A percentile compares a stretch with the other conserved stretches of the same genome.
Evolutionary conservation across 192 early-diverging fungal species (phyloP).

Genomic region (Chytriomyces sp.): DNA sequence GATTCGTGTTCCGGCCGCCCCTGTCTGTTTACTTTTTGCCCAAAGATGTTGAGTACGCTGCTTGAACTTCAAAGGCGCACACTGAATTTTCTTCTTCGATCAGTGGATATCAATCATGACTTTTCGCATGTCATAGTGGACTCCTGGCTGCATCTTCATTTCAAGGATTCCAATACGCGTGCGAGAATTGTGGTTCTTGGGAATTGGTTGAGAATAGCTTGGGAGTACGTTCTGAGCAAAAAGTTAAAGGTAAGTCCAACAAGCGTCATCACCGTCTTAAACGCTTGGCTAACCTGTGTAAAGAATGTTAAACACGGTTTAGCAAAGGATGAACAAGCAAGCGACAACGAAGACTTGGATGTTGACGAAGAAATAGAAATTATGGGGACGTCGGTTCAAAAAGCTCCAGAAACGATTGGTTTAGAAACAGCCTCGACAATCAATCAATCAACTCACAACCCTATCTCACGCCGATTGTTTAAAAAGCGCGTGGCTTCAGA

Average conservation of each 20-base stretch:
- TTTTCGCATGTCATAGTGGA: slow-evolving; percentile 60
- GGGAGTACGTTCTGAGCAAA: slow-evolving; percentile 39
- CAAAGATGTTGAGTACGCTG: slow-evolving; percentile 48
- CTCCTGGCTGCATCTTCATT: slow-evolving; percentile 56
- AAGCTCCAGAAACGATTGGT: background rate
- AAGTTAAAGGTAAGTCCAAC: slow-evolving; percentile 26
- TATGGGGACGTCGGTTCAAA: slow-evolving; percentile 22
- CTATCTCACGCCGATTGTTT: no score
- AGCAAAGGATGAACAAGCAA: background rate
- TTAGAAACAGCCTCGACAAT: background rate
- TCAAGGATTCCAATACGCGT: slow-evolving; percentile 42
- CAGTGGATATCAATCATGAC: slow-evolving; percentile 63
- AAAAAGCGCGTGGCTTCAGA: slow-evolving; percentile 24
- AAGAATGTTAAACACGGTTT: background rate
- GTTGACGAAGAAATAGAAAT: slow-evolving; percentile 17
- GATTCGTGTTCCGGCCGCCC: slow-evolving; percentile 58
- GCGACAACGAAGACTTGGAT: background rate
- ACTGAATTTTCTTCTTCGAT: background rate
- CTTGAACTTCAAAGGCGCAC: slow-evolving; percentile 5
- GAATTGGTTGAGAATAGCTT: slow-evolving; percentile 52
- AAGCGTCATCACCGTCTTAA: no score
- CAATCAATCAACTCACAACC: no score
- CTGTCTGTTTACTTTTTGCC: slow-evolving; percentile 59
- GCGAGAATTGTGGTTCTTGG: slow-evolving; percentile 49
- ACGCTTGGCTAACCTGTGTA: no score